These are phyloP conservation scores for Nicotiana attenuata DNA, from an alignment of 257 asterid species.

Conservation along the genomic window DNA sequence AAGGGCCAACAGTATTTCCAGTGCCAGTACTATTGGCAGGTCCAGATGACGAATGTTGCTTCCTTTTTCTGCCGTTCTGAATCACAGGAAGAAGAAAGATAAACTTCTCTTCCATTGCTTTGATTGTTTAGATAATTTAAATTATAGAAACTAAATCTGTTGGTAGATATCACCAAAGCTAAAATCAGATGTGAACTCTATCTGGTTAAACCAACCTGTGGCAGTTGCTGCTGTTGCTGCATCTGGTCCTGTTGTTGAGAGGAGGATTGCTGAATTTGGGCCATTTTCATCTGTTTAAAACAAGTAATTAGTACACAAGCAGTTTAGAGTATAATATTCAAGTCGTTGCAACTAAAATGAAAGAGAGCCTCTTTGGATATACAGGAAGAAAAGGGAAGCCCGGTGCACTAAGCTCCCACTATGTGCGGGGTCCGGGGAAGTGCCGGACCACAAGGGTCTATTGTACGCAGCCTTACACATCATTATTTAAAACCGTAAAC, in stretches of 20 bases:
- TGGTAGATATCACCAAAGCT: neutral
- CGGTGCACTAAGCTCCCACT: no score
- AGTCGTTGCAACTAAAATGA: neutral
- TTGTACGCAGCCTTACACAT: neutral
- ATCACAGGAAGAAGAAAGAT: conserved; percentile 3
- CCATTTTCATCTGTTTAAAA: conserved; percentile 41
- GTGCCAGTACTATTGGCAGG: conserved; percentile 82
- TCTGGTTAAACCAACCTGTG: conserved; percentile 30
- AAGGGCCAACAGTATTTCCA: conserved; percentile 71
- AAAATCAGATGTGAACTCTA: neutral
- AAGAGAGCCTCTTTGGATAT: neutral
- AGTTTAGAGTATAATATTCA: neutral
- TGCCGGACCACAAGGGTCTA: no score
- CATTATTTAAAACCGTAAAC: neutral
- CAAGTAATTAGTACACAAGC: conserved; percentile 1
- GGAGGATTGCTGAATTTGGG: conserved; percentile 49
- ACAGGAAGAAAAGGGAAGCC: neutral
- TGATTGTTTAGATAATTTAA: neutral
- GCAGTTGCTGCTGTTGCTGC: conserved; percentile 37
- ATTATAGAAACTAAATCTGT: neutral
- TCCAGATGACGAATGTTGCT: conserved; percentile 91
- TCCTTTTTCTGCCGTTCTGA: conserved; percentile 88
- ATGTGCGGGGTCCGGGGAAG: no score
- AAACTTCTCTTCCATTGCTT: neutral
- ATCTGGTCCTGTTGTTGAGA: conserved; percentile 51